These are phyloP conservation scores for Aspergillus tamarii DNA, from an alignment of 2,329 filamentous ascomycete species.

Conservation along the genomic window DNA sequence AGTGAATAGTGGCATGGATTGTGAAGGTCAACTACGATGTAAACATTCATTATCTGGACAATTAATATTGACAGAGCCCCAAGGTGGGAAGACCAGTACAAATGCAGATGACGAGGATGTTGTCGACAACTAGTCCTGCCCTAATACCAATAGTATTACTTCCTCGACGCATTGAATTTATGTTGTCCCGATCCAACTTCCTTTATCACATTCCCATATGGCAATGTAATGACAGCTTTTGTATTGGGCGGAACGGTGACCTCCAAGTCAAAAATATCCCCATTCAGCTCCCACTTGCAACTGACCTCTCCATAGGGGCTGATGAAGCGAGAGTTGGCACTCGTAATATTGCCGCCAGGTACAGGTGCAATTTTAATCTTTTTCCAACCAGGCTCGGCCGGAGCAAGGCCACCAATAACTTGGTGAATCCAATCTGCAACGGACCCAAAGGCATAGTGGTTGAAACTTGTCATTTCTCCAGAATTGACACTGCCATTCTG, in stretches of 20 bases:
- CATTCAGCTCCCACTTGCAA: not conserved
- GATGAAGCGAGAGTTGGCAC: not conserved
- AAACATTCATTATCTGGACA: not conserved
- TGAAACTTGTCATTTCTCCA: slow-evolving; percentile 46
- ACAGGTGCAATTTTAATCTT: slow-evolving; percentile 30
- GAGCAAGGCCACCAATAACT: slow-evolving; percentile 35
- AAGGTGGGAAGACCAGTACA: not conserved
- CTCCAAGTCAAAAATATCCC: not conserved
- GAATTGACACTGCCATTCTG: slow-evolving; percentile 41
- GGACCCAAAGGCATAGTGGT: slow-evolving; percentile 45
- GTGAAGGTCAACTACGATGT: not conserved
- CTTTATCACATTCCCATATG: not conserved
- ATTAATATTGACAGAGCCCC: not conserved
- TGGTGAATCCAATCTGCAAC: slow-evolving; percentile 44
- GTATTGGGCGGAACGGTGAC: not conserved
- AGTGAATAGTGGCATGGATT: too few relatives aligned
- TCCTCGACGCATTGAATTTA: not conserved
- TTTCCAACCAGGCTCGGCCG: slow-evolving; percentile 37
- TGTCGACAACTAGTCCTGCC: not conserved
- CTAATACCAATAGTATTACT: rapidly evolving
- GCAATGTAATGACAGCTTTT: not conserved
- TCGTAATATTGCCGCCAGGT: slow-evolving; percentile 28
- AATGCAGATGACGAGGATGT: not conserved
- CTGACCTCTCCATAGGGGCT: not conserved
- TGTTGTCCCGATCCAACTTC: not conserved